Percentiles rank a stretch among this genome's conserved stretches.
Evolutionary conservation across 768 basidiomycete genomes (phyloP).

Genomic region (Auricularia heimuer): DNA sequence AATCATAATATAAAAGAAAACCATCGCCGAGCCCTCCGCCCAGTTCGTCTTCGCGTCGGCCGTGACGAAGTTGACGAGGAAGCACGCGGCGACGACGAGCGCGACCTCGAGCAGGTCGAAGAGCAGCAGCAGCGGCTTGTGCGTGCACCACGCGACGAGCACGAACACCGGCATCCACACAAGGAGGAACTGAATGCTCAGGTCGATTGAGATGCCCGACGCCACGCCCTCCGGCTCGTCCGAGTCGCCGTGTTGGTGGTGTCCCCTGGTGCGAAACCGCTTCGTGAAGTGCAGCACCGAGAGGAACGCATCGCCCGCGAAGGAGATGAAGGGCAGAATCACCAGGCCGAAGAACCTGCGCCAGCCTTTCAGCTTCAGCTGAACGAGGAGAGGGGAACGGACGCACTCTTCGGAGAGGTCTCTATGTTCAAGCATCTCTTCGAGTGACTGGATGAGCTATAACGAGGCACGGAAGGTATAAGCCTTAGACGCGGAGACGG

Average conservation of each 20-base stretch:
- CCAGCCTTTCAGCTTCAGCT: conserved; percentile 8
- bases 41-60: conserved; percentile 74
- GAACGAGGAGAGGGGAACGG: conserved; percentile 2
- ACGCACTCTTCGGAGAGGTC: conserved; percentile 45
- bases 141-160: conserved; percentile 58
- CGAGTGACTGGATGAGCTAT: conserved; percentile 57
- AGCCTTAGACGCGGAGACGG: conserved; percentile 21
- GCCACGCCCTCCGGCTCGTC: conserved; percentile 46
- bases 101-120: conserved; percentile 62
- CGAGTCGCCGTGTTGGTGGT: conserved; percentile 19
- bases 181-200: conserved; percentile 66
- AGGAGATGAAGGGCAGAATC: conserved; percentile 4
- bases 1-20: conserved; percentile 60
- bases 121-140: conserved; percentile 50
- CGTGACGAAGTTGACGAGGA: conserved; percentile 72
- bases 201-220: conserved; percentile 60
- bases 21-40: conserved; percentile 57
- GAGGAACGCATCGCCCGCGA: conserved; percentile 1
- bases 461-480: neutral
- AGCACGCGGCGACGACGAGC: conserved; percentile 52
- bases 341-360: conserved; percentile 3
- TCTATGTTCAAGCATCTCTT: conserved; percentile 35
- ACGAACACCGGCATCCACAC: conserved; percentile 74
- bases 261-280: conserved; percentile 31
- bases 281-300: conserved; percentile 18